Percentiles rank a stretch among this genome's conserved stretches.
These are phyloP conservation scores for Colletotrichum siamense DNA, from an alignment of 2,329 filamentous ascomycete species.

Conservation along the genomic window DNA sequence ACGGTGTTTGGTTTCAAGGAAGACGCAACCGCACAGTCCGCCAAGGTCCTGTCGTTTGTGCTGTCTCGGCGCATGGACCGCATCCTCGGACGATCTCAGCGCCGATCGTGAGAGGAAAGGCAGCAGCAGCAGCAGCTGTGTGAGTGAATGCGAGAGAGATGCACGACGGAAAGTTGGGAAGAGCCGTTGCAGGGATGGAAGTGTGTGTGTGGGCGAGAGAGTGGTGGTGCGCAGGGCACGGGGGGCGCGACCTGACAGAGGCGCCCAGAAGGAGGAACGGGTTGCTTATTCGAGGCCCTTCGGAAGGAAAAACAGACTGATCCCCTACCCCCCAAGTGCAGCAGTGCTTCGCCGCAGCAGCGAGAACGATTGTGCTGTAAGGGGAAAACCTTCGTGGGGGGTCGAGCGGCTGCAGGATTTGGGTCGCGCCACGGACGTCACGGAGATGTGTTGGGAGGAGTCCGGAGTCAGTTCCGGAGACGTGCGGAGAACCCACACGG, in stretches of 20 bases:
- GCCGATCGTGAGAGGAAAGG: not conserved
- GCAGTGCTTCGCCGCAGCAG: conserved; percentile 6
- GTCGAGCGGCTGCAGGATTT: conserved; percentile 1
- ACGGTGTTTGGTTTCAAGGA: conserved; percentile 19
- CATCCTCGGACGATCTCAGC: conserved; percentile 22
- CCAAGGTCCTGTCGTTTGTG: not conserved
- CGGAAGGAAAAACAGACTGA: not conserved
- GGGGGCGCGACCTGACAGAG: not conserved
- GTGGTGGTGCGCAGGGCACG: not conserved
- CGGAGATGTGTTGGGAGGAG: not conserved
- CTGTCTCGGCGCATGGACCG: conserved; percentile 15
- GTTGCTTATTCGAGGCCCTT: not conserved
- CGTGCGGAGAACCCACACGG: not conserved
- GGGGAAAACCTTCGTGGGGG: not conserved
- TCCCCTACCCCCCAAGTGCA: not conserved
- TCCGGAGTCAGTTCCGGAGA: not conserved
- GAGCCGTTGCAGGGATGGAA: not conserved
- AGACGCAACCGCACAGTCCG: conserved; percentile 14
- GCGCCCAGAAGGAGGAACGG: not conserved
- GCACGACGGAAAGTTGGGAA: not conserved
- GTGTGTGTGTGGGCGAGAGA: not conserved
- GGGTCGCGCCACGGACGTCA: not conserved
- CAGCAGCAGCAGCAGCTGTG: not conserved
- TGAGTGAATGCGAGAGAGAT: not conserved
- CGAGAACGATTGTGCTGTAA: not conserved